Evolutionary conservation across 148 eudicot genomes (phyloP).

Genomic region (Vaccinium darrowii): DNA sequence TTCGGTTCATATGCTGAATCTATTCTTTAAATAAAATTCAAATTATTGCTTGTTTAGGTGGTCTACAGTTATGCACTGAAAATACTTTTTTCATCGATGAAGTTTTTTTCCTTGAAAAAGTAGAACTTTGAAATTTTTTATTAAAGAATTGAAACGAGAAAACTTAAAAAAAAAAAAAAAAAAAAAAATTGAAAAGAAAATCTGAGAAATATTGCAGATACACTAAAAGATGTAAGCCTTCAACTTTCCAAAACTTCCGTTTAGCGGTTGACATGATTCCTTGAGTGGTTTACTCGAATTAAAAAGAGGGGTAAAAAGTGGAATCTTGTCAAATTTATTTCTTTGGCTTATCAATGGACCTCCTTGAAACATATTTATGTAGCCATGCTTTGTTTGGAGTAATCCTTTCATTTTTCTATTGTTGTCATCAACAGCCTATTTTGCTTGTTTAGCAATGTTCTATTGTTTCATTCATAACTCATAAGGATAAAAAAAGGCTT

Average conservation of each 20-base stretch:
- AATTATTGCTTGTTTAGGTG: neutral
- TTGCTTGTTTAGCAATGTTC: neutral
- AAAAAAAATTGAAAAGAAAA: neutral
- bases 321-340: neutral
- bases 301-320: neutral
- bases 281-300: neutral
- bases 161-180: neutral
- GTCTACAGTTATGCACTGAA: neutral
- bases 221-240: neutral
- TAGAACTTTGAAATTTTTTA: neutral
- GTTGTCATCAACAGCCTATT: neutral
- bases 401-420: neutral
- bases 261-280: neutral
- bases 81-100: neutral
- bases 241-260: neutral
- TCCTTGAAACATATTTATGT: neutral
- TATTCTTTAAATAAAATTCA: neutral
- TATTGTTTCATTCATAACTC: neutral
- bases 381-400: neutral
- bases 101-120: neutral
- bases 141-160: neutral
- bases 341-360: neutral
- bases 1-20: neutral
- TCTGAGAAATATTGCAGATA: neutral
- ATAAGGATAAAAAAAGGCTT: neutral